Percentiles rank a stretch among this genome's conserved stretches.
Evolutionary conservation across 2,329 filamentous ascomycete genomes (phyloP).

Genomic region (Xylariaceae sp.): DNA sequence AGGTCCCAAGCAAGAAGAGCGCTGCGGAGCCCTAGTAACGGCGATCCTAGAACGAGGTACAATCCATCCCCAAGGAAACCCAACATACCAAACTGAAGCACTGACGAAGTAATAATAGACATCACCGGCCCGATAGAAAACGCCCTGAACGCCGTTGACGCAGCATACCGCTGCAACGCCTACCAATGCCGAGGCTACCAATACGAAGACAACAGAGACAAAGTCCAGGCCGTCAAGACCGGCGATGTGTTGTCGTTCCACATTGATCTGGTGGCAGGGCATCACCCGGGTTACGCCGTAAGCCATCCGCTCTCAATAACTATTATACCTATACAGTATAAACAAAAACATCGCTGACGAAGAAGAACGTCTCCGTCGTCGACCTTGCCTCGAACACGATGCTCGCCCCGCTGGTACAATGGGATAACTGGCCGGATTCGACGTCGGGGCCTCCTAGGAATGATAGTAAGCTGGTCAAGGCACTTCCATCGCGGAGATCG

Average conservation of each 20-base stretch:
- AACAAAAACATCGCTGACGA: background rate
- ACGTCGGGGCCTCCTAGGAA: conserved; percentile 24
- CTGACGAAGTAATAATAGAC: no score
- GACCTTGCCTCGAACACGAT: conserved; percentile 43
- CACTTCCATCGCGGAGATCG: background rate
- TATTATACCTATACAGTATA: no score
- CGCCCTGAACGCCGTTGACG: conserved; percentile 24
- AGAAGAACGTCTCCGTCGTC: conserved; percentile 47
- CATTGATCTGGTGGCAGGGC: conserved; percentile 39
- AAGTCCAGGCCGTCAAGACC: conserved; percentile 28
- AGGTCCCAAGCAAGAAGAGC: conserved; percentile 24
- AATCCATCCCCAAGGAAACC: no score
- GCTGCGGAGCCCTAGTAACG: conserved; percentile 25
- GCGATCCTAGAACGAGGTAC: conserved; percentile 23
- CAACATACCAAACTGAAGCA: background rate
- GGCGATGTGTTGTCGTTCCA: conserved; percentile 37
- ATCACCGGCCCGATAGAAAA: conserved; percentile 30
- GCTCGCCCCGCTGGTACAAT: conserved; percentile 47
- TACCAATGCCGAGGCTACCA: conserved; percentile 33
- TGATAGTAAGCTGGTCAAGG: conserved; percentile 33
- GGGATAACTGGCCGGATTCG: conserved; percentile 33
- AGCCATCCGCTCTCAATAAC: no score
- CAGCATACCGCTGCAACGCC: conserved; percentile 27
- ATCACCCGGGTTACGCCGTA: conserved; percentile 34
- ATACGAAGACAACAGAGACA: conserved; percentile 32